phyloP scores from a whole-genome alignment of 306 rosid genomes.

The Quillaja saponaria region DNA sequence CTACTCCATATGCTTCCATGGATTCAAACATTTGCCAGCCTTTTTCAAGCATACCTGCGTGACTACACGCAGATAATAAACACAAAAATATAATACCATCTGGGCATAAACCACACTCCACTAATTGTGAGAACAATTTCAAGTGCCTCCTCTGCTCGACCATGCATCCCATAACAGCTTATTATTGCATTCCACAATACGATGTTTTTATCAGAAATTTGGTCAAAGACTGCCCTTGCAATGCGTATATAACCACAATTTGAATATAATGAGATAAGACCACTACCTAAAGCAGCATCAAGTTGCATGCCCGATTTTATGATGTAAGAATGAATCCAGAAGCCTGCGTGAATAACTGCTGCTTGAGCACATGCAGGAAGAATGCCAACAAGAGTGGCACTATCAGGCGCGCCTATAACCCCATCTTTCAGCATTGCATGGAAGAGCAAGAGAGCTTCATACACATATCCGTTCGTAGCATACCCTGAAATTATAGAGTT shows the following conservation, averaged over 20 bases:
- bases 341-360: slow-evolving; percentile 57
- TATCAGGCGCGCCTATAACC: slow-evolving; percentile 41
- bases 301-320: slow-evolving; percentile 56
- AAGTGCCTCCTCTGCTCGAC: slow-evolving; percentile 58
- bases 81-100: slow-evolving; percentile 59
- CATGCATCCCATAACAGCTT: slow-evolving; percentile 75
- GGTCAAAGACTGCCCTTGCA: slow-evolving; percentile 55
- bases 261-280: slow-evolving; percentile 65
- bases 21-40: slow-evolving; percentile 54
- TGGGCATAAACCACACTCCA: slow-evolving; percentile 42
- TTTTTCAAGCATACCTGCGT: slow-evolving; percentile 60
- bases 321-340: slow-evolving; percentile 69
- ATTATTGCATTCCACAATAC: slow-evolving; percentile 70
- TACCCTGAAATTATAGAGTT: slow-evolving; percentile 77
- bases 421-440: slow-evolving; percentile 44
- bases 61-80: slow-evolving; percentile 73
- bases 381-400: slow-evolving; percentile 58
- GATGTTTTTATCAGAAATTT: slow-evolving; percentile 42
- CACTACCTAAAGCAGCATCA: slow-evolving; percentile 58
- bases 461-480: slow-evolving; percentile 41
- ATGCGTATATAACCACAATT: slow-evolving; percentile 61
- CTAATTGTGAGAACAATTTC: slow-evolving; percentile 51
- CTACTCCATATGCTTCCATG: slow-evolving; percentile 62
- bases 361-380: slow-evolving; percentile 65
- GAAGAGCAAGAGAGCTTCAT: slow-evolving; percentile 58